Percentiles rank a stretch among this genome's conserved stretches.
Conservation (phyloP, 176 grass and related monocot species). For the Stipa capillata region DNA sequence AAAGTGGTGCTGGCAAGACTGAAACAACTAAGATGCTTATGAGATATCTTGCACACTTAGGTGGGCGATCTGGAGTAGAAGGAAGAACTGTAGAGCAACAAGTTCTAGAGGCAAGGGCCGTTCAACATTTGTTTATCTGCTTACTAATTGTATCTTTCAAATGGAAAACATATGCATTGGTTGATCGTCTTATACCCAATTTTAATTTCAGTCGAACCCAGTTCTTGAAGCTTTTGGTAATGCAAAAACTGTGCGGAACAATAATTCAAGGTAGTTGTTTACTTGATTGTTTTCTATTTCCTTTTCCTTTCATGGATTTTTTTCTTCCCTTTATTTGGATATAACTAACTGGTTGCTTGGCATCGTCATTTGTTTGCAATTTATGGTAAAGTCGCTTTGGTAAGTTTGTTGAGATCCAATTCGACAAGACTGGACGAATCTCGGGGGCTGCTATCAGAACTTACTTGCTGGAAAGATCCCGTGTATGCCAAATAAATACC, state of each 20-base stretch:
- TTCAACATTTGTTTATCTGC: neutral
- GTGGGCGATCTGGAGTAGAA: conserved; percentile 76
- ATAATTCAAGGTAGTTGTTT: conserved; percentile 63
- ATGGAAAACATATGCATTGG: neutral
- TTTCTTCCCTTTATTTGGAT: conserved; percentile 3
- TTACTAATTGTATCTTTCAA: neutral
- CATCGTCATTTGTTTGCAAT: conserved; percentile 5
- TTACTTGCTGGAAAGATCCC: conserved; percentile 94
- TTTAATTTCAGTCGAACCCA: conserved; percentile 77
- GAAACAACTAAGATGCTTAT: conserved; percentile 97
- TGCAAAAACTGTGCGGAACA: no score
- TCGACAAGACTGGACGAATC: conserved; percentile 82
- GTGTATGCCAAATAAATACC: conserved; percentile 88
- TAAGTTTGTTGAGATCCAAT: conserved; percentile 97
- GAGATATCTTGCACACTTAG: conserved; percentile 90
- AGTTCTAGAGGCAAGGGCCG: conserved; percentile 75
- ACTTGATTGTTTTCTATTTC: conserved; percentile 1
- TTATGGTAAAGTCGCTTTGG: conserved; percentile 67
- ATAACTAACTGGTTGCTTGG: conserved; percentile 19
- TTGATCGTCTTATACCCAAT: conserved; percentile 10
- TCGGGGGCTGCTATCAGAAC: conserved; percentile 94
- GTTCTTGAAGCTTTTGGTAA: no score
- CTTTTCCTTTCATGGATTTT: neutral
- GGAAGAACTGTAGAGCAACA: conserved; percentile 95
- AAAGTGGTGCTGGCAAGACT: conserved; percentile 95